Evolutionary conservation across 352 stramenopile genomes (phyloP), one percentile per base, ranked within the genome.

Genomic region (Halophytophthora batemanensis): DNA sequence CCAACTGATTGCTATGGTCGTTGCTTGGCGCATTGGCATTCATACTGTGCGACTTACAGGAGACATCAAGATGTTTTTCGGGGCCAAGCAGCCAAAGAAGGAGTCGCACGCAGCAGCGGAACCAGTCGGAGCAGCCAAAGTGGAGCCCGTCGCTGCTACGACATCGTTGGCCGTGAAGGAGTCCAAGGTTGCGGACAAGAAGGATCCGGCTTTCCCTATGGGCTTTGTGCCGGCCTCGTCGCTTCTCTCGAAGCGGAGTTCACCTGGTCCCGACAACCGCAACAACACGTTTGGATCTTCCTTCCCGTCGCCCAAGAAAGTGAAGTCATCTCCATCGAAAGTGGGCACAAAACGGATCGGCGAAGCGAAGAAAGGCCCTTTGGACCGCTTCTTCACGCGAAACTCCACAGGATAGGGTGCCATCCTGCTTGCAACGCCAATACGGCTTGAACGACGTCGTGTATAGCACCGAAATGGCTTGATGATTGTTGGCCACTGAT

Each of bases 31-130:
- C 34, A 25, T 15, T 39, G 5, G 25, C 31, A 18, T 0, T 44
- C 25, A 13, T 31, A 38, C 46, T 50, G 6, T 33, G 21, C 15
- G 5, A 42, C 36, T 13, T 6, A 2, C 13, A 92, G 82, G 64
- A 17, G 61, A 89, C 41, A 90, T 92, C 46, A 86, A 70, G 12
- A 71, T 70, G 12, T 92, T 92, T 40, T 87, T 88, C 37, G 64
- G 58, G 14, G 65, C 62, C 19, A 77, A 82, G 44, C 33, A 56
- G 8, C 64, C 70, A 44, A 72, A 75, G 29, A 45, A 56, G 23
- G 59, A 71, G 34, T 40, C 47, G 21, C 10, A 45, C 15, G 19
- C 21, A 41, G n/a, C 29, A 13, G 36, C 42, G 37, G 29, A 41
- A 3, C 22, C 17, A 33, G 35, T 33, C 44, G 34, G 15, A 42